Conservation (phyloP, 2,329 filamentous ascomycete species). For the Sphaerostilbella broomeana region DNA sequence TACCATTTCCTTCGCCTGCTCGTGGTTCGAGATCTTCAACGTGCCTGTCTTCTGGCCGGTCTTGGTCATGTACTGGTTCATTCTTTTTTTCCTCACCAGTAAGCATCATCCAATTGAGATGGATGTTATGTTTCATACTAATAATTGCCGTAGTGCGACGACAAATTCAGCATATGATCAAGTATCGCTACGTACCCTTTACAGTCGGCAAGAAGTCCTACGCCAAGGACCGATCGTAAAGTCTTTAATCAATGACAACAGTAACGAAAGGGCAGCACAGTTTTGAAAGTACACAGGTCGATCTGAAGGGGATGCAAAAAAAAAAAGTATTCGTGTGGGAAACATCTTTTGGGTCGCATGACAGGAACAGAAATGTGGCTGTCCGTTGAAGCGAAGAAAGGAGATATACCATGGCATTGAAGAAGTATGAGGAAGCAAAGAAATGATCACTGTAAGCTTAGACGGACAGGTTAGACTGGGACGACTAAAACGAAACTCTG, state of each 20-base stretch:
- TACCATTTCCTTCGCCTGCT: constrained; percentile 75
- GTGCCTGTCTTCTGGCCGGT: constrained; percentile 99
- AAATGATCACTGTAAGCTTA: constrained; percentile 1
- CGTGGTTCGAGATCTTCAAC: constrained; percentile 91
- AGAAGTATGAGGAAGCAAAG: neutral
- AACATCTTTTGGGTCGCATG: too few relatives aligned
- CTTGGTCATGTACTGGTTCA: constrained; percentile 96
- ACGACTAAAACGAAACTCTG: constrained; percentile 10
- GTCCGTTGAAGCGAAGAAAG: too few relatives aligned
- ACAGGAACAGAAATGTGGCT: too few relatives aligned
- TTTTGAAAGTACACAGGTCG: too few relatives aligned
- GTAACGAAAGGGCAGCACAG: neutral
- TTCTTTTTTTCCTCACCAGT: constrained; percentile 94
- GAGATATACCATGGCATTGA: too few relatives aligned
- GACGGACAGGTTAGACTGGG: constrained; percentile 9
- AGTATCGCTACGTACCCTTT: constrained; percentile 97
- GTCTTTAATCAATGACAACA: neutral
- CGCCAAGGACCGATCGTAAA: constrained; percentile 51
- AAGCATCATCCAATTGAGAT: constrained; percentile 35
- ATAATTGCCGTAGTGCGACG: constrained; percentile 67
- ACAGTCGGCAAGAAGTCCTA: constrained; percentile 84
- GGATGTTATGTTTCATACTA: neutral
- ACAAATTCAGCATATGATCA: constrained; percentile 99
- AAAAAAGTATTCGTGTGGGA: too few relatives aligned
- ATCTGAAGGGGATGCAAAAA: too few relatives aligned